Conservation (phyloP, 75 land plant species). For the Pinus taeda region DNA sequence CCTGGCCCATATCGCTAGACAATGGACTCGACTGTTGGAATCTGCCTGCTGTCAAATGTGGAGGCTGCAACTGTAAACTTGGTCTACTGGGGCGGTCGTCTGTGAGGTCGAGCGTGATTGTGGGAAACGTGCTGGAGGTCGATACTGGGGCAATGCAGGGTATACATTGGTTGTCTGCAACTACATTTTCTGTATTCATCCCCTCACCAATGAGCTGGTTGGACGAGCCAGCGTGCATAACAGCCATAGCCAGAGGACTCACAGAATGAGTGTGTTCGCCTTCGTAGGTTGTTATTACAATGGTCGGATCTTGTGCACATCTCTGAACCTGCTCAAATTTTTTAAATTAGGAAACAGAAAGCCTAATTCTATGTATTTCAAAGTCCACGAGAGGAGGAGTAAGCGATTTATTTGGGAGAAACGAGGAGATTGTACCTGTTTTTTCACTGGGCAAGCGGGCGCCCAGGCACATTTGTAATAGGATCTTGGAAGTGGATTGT, state of each 20-base stretch:
- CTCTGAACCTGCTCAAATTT: neutral
- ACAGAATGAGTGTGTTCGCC: constrained; percentile 2
- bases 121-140: neutral
- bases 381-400: no score
- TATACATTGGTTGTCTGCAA: neutral
- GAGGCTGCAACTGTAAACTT: neutral
- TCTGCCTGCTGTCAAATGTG: neutral
- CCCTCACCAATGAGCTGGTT: neutral
- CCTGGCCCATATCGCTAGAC: neutral
- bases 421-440: constrained; percentile 2
- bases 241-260: neutral
- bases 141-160: constrained; percentile 5
- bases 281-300: neutral
- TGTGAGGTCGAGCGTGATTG: constrained; percentile 2
- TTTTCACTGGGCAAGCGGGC: constrained; percentile 21
- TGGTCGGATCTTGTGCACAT: neutral
- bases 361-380: no score
- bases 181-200: neutral
- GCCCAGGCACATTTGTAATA: constrained; percentile 21
- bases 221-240: neutral
- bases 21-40: neutral
- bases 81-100: neutral
- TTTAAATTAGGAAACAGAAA: no score
- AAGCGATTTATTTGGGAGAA: no score
- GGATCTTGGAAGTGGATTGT: constrained; percentile 17